Evolutionary conservation across 345 rosid species (phyloP).

Genomic region (Raphanus sativus): DNA sequence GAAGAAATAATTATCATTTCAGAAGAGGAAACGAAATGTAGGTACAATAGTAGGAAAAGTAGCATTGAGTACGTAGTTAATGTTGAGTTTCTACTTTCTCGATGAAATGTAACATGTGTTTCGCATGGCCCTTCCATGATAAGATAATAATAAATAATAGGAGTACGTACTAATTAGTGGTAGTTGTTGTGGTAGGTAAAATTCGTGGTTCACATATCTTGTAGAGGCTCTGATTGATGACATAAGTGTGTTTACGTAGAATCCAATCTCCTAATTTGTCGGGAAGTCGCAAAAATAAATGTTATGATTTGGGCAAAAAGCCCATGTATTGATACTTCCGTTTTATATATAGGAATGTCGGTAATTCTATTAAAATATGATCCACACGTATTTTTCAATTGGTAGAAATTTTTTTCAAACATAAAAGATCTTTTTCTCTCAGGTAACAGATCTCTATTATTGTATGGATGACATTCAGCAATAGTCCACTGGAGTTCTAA

Average conservation of each 20-base stretch:
- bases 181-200: constrained; percentile 3
- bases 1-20: neutral
- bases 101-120: neutral
- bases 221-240: neutral
- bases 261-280: neutral
- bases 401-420: too few relatives aligned
- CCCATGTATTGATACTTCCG: too few relatives aligned
- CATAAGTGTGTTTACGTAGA: neutral
- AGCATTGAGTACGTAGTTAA: neutral
- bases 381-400: too few relatives aligned
- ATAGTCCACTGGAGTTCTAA: too few relatives aligned
- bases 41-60: neutral
- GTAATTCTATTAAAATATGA: too few relatives aligned
- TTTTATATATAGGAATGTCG: too few relatives aligned
- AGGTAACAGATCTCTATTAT: too few relatives aligned
- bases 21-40: neutral
- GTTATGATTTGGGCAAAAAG: too few relatives aligned
- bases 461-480: too few relatives aligned
- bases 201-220: neutral
- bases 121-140: neutral
- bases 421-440: too few relatives aligned
- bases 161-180: neutral
- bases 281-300: neutral
- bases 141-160: too few relatives aligned
- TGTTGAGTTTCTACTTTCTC: neutral